Percentiles rank a stretch among this genome's conserved stretches.
Conservation (phyloP, 1,139 yeast genomes). For the Candida neerlandica region DNA sequence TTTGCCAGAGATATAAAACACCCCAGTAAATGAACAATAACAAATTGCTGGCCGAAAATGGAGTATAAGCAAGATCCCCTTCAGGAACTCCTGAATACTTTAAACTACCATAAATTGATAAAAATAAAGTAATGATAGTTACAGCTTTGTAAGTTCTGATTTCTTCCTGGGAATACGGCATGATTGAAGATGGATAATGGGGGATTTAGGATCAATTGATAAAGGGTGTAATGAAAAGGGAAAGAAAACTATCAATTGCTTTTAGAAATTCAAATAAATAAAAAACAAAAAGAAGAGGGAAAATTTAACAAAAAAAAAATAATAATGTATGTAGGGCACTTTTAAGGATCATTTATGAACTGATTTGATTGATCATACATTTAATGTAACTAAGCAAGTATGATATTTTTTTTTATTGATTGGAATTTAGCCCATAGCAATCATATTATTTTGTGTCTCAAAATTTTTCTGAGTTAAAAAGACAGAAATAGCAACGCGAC, state of each 20-base stretch:
- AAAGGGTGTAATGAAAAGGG: too few relatives aligned
- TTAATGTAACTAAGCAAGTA: too few relatives aligned
- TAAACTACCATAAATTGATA: conserved; percentile 57
- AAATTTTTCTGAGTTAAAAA: too few relatives aligned
- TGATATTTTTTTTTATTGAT: too few relatives aligned
- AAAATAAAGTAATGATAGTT: conserved; percentile 50
- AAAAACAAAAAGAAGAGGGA: not conserved
- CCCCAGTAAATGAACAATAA: conserved; percentile 62
- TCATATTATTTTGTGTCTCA: too few relatives aligned
- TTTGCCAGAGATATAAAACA: conserved; percentile 53
- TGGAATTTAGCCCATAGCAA: too few relatives aligned
- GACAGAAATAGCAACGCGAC: too few relatives aligned
- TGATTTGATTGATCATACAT: too few relatives aligned
- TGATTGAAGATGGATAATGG: conserved; percentile 6
- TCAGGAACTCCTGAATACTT: conserved; percentile 33
- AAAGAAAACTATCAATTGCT: not conserved
- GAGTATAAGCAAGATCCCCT: conserved; percentile 52
- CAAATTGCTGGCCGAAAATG: conserved; percentile 64
- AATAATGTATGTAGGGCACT: too few relatives aligned
- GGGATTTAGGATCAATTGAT: conserved; percentile 1
- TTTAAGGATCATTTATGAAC: too few relatives aligned
- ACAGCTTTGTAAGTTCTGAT: conserved; percentile 40
- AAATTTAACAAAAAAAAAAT: not conserved
- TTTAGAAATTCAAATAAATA: not conserved
- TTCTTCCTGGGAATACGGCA: conserved; percentile 15